Conservation (phyloP, 1,284 basidiomycete genomes). For the Rhizopogon hawkerae region DNA sequence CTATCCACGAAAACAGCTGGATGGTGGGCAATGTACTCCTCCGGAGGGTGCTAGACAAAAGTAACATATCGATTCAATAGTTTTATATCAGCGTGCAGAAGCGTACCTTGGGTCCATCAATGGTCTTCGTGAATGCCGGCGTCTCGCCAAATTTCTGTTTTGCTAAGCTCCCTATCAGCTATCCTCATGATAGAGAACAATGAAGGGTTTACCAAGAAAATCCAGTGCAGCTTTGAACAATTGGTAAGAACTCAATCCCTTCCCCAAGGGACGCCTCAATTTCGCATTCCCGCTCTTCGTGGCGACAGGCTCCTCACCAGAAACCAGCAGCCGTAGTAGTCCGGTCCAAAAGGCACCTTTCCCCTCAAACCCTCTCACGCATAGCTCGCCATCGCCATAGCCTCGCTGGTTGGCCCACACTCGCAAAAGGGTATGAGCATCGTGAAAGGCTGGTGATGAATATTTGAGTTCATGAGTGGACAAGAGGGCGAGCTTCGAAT, state of each 20-base stretch:
- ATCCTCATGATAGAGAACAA: neutral
- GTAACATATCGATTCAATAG: conserved; percentile 1
- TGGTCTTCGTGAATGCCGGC: conserved; percentile 55
- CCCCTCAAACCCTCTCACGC: conserved; percentile 61
- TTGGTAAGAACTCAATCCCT: conserved; percentile 80
- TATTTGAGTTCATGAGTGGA: conserved; percentile 60
- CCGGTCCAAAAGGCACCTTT: conserved; percentile 64
- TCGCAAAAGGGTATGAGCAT: conserved; percentile 74
- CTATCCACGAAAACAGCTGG: conserved; percentile 73
- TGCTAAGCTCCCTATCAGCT: conserved; percentile 33
- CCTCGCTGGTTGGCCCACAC: conserved; percentile 90
- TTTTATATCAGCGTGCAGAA: conserved; percentile 4
- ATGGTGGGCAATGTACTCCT: conserved; percentile 44
- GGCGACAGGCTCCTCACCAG: conserved; percentile 52
- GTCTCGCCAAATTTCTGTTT: conserved; percentile 62
- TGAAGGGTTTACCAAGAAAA: conserved; percentile 51
- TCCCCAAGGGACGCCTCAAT: conserved; percentile 52
- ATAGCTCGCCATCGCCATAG: conserved; percentile 51
- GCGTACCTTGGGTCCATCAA: conserved; percentile 41
- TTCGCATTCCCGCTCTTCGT: conserved; percentile 25
- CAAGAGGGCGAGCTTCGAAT: conserved; percentile 62
- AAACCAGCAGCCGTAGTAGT: conserved; percentile 62
- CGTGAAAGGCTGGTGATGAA: conserved; percentile 56
- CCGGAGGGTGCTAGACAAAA: conserved; percentile 41
- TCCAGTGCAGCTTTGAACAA: conserved; percentile 76